These are phyloP conservation scores for Asterella californica DNA, from an alignment of 225 moss, liverwort and hornwort genomes.

Conservation along the genomic window DNA sequence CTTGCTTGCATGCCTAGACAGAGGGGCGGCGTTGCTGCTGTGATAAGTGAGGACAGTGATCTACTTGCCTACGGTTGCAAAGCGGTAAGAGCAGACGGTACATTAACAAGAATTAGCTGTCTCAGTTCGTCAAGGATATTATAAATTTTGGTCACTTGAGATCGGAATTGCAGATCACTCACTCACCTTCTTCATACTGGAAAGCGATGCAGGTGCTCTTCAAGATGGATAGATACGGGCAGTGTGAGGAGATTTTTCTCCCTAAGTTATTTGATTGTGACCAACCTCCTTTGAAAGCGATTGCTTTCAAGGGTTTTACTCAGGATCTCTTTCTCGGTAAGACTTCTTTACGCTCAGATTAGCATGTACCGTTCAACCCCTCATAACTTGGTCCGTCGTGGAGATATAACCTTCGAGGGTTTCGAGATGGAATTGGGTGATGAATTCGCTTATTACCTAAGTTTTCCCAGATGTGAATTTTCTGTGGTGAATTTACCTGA, in stretches of 20 bases:
- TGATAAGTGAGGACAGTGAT: constrained; percentile 58
- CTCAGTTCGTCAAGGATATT: not conserved
- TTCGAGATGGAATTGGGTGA: too few relatives aligned
- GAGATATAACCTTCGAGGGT: too few relatives aligned
- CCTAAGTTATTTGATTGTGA: constrained; percentile 24
- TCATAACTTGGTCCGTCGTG: too few relatives aligned
- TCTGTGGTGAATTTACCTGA: too few relatives aligned
- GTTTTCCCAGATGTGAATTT: too few relatives aligned
- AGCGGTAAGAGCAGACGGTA: constrained; percentile 24
- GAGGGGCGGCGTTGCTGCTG: constrained; percentile 44
- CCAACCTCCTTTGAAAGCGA: constrained; percentile 15
- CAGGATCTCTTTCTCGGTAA: constrained; percentile 51
- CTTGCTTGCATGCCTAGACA: constrained; percentile 33
- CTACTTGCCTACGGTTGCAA: constrained; percentile 57
- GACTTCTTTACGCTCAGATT: not conserved
- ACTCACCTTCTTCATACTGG: not conserved
- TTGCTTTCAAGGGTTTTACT: constrained; percentile 43
- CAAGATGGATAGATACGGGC: constrained; percentile 56
- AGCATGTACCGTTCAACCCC: not conserved
- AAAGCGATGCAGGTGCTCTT: constrained; percentile 41
- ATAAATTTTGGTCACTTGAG: not conserved
- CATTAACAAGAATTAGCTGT: not conserved
- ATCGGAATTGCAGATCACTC: not conserved
- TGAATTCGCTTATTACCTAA: too few relatives aligned
- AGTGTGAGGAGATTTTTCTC: constrained; percentile 42